Base-by-base conservation (phyloP, 768 basidiomycete genomes). In the Termitomyces sp. region DNA sequence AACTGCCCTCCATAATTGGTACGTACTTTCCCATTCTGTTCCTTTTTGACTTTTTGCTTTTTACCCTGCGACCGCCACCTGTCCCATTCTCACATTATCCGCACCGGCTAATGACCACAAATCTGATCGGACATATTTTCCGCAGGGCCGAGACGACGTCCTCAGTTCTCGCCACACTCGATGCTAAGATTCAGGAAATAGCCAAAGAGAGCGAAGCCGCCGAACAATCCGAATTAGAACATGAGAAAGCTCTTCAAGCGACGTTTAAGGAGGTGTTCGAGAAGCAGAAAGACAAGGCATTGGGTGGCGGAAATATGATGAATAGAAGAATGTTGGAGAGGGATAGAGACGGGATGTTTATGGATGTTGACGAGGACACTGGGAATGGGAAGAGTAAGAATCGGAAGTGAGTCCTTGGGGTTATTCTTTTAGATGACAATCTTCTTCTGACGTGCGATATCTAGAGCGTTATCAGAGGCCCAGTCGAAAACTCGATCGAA, bases 91-190 rank as follows among this genome's bases (percentile, higher is more conserved):
- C 1, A 39, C 26, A 50, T 29, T 32, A 27, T 4, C 37, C 42
- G 44, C 20, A 31, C 29, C 51, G 10, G 6, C 7, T 37, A 51
- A 20, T 20, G 3, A 20, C 26, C 12, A 41, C n/a, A 26, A 50
- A 32, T 7, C 29, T 42, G 7, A n/a, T 46, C 59, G 41, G 62
- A 56, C 12, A 54, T 52, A 31, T 42, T 44, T 54, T 31, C 3
- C 39, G 57, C 61, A 90, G 88, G 89, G 83, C 87, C 12, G 74
- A 77, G 14, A 92, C 86, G 12, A 88, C 90, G 2, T 78, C 86
- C 5, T 71, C 79, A 5, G 86, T 94, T 6, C 79, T 96, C 49
- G 65, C 77, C 5, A 84, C 90, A 4, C 81, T 96, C 16, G 90
- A 94, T 63, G 71, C 75, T 27, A 88, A 89, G 71, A 80, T 95